Percentiles rank a stretch among this genome's conserved stretches.
These are phyloP conservation scores for Phanerochaete carnosa DNA, from an alignment of 768 basidiomycete species.

Conservation along the genomic window DNA sequence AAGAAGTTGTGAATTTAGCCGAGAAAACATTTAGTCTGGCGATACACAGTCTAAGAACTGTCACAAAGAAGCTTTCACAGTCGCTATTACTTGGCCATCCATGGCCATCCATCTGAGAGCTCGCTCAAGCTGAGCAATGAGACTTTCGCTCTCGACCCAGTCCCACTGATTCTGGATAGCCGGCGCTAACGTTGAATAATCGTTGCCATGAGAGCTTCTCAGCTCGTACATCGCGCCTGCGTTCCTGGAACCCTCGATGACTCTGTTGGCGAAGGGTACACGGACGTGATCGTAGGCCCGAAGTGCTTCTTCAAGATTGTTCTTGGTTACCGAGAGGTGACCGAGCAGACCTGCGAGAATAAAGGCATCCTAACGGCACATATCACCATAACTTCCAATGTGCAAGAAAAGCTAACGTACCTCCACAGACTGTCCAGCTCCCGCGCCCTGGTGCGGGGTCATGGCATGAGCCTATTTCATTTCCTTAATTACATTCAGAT, in stretches of 20 bases:
- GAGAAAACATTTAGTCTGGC: neutral
- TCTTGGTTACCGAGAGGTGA: slow-evolving; percentile 16
- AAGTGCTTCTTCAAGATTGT: slow-evolving; percentile 19
- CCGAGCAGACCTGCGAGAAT: slow-evolving; percentile 27
- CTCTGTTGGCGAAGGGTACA: slow-evolving; percentile 22
- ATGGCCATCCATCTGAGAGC: slow-evolving; percentile 10
- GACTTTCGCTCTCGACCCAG: slow-evolving; percentile 35
- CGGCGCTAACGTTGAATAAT: slow-evolving; percentile 34
- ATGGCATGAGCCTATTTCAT: slow-evolving; percentile 31
- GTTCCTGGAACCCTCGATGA: slow-evolving; percentile 19
- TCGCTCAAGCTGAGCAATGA: slow-evolving; percentile 30
- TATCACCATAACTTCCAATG: neutral
- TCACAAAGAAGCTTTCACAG: neutral
- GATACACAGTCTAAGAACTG: neutral
- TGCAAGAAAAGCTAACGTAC: neutral
- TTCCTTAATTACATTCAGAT: no score
- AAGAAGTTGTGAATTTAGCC: no score
- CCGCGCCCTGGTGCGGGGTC: neutral
- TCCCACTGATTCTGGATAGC: slow-evolving; percentile 40
- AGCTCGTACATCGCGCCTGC: slow-evolving; percentile 26
- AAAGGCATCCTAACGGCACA: slow-evolving; percentile 28
- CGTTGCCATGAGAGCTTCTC: slow-evolving; percentile 34
- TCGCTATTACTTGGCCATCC: neutral
- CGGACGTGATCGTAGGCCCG: slow-evolving; percentile 27
- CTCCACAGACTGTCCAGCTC: neutral